Evolutionary conservation across 257 asterid genomes (phyloP), one percentile per base, ranked within the genome.

Genomic region (Handroanthus guayacan): DNA sequence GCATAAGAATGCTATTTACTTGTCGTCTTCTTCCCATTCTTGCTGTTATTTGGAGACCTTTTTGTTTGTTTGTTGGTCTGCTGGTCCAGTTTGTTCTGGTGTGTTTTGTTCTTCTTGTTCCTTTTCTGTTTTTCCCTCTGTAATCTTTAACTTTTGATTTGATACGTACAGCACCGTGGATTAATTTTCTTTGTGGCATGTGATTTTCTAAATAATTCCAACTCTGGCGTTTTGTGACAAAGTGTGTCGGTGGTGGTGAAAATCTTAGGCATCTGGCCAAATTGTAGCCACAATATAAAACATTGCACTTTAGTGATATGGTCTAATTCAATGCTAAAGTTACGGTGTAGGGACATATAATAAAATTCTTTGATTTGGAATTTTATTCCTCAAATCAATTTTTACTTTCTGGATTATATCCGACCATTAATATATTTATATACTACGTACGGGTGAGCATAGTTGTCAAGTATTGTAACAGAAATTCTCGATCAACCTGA

Each of bases 51-150:
- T 82, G 70, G 65, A 82, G 71, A 62, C 67, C 17, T 68, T 67
- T 74, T 66, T 78, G 78, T 75, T 75, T 75, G 69, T 76, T 80
- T 81, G 77, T 76, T 75, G 82, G 78, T 76, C 63, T 36, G 70
- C 25, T 65, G 44, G 41, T 76, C 10, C 20, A 58, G 37, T 64
- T 62, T 80, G 69, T 67, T 76, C 52, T 69, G 13, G 37, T 62
- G 64, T 80, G 80, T 74, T 77, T 80, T 57, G 69, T 68, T 31
- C 36, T 78, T 62, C 43, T 75, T 14, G 73, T 78, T 34, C 10
- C 20, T 55, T 25, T 38, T n/a, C 13, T 7, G 0, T 48, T 58
- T 65, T 63, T 13, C 11, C 17, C 39, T 5, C 47, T 64, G 71
- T 79, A 55, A 56, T 79, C 5, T 36, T 36, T 2, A 5, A 25